Evolutionary conservation across 768 basidiomycete genomes (phyloP), one percentile per base, ranked within the genome.

Genomic region (Tubosaeta brunneosetosa): DNA sequence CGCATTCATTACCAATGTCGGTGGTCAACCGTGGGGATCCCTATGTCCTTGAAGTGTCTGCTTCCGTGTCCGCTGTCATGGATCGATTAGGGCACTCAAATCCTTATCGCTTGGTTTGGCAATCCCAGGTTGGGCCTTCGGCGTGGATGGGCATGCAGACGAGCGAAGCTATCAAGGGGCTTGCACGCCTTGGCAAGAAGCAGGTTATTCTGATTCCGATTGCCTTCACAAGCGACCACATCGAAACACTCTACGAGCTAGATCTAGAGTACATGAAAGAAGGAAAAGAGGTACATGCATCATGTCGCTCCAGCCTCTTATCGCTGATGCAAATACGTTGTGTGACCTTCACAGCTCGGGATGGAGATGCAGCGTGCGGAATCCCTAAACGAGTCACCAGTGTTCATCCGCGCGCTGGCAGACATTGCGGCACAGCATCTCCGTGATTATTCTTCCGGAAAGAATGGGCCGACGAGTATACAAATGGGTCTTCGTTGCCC

Each of bases 71-170:
- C 37, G 88, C 92, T 31, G 93, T 98, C 52, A 98, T 99, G 94
- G 77, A 85, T 57, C 80, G 88, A 44, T 77, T 99, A 22, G 76
- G 81, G 11, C 77, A 89, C 60, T 77, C 81, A 40, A 91, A 91
- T 67, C 89, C 95, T 3, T 97, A 87, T 72, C 88, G 97, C 25
- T 78, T 98, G 51, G 91, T 94, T 1, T 99, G 97, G 97, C 97
- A 99, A 74, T 91, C 87, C 6, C 88, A 98, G 70, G 97, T 99
- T 44, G 97, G 97, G 3, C 97, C 97, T 4, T 88, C 86, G 34
- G 90, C 94, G 17, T 98, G 97, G 97, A 91, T 98, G 82, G 97
- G 97, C 4, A 93, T 92, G 75, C 94, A 97, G 70, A 99, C 97
- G 2, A 77, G 81, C 16, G 93, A 91, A 49, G 90, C 94, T 42